Percentiles rank a stretch among this genome's conserved stretches.
Evolutionary conservation across 129 eudicot species (phyloP).

Genomic region (Arctium lappa): DNA sequence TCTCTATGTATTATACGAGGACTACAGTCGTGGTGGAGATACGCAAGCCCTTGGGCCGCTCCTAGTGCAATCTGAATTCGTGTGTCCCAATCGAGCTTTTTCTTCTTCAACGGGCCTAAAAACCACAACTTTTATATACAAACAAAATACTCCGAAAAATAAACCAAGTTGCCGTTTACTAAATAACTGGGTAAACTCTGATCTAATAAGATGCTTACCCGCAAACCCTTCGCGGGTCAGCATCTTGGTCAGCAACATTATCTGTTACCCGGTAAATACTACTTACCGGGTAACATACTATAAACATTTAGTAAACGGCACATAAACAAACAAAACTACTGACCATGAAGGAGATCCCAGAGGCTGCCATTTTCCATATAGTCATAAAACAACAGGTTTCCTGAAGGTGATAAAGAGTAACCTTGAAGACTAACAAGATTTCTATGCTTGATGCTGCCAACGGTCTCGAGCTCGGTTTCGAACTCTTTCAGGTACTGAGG

Average conservation of each 20-base stretch:
- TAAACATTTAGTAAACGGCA: background rate
- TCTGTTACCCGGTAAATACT: background rate
- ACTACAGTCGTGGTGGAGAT: conserved; percentile 97
- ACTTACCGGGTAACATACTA: background rate
- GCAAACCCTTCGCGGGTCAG: too few species aligned
- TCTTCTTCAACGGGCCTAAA: conserved; percentile 77
- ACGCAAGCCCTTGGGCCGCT: conserved; percentile 95
- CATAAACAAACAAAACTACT: background rate
- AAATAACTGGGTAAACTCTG: background rate
- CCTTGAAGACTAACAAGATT: conserved; percentile 94
- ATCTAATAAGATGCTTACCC: background rate
- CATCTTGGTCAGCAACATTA: background rate
- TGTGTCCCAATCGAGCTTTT: conserved; percentile 89
- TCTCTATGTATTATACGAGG: conserved; percentile 97
- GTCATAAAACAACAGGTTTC: conserved; percentile 87
- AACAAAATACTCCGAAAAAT: background rate
- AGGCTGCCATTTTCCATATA: conserved; percentile 99
- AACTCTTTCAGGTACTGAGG: conserved; percentile 80
- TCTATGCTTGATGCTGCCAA: conserved; percentile 93
- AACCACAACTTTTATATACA: background rate
- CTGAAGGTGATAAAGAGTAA: conserved; percentile 86
- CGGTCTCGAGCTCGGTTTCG: conserved; percentile 89
- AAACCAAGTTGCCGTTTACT: background rate
- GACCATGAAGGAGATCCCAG: conserved; percentile 98
- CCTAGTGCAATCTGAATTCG: conserved; percentile 83